A percentile compares a stretch with the other conserved stretches of the same genome.
Conservation (phyloP, 2,329 filamentous ascomycete genomes). For the Byssoonygena ceratinophila region DNA sequence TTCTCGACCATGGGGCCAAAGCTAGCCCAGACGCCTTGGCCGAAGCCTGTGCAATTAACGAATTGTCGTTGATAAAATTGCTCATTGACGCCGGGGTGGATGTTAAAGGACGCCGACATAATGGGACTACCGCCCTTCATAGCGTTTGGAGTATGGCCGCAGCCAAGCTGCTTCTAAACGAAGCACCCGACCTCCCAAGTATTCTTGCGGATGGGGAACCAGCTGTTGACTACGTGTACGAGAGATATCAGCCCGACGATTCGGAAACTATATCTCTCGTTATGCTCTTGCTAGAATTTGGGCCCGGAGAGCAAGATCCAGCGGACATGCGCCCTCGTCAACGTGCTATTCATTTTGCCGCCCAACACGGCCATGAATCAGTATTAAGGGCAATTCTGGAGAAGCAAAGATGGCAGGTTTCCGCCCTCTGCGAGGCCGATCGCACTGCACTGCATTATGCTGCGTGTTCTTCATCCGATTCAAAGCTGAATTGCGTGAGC, state of each 20-base stretch:
- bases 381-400: background rate
- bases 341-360: conserved; percentile 1
- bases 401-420: background rate
- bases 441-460: conserved; percentile 6
- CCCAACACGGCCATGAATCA: background rate
- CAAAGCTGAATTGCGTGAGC: background rate
- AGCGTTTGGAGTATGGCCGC: background rate
- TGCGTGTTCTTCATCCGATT: background rate
- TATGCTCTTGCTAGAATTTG: background rate
- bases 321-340: background rate
- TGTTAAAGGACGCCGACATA: background rate
- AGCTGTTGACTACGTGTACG: background rate
- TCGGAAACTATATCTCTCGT: background rate
- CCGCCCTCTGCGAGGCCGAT: background rate
- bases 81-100: conserved; percentile 2
- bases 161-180: background rate
- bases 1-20: background rate
- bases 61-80: background rate
- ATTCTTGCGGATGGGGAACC: background rate
- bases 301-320: background rate
- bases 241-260: background rate
- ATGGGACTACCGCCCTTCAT: conserved; percentile 4
- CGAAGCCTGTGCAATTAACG: background rate
- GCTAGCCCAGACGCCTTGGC: background rate
- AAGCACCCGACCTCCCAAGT: background rate